Conservation (phyloP, 2,329 filamentous ascomycete species). For the Microascus cirrosus region DNA sequence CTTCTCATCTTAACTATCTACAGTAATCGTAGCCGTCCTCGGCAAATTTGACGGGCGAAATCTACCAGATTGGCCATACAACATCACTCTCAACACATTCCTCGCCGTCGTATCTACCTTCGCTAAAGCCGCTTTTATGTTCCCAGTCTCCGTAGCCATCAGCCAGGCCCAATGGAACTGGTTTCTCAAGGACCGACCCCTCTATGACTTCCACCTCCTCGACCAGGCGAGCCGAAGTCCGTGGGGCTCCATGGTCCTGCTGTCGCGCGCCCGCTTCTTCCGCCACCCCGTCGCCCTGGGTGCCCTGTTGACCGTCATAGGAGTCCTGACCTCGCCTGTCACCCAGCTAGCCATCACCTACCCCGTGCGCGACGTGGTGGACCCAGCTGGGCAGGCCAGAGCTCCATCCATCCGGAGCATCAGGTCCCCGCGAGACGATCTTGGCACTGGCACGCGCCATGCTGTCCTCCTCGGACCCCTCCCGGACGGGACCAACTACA, state of each 20-base stretch:
- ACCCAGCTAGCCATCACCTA: conserved; percentile 7
- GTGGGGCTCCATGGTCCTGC: conserved; percentile 5
- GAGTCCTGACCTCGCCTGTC: conserved; percentile 5
- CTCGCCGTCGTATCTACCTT: conserved; percentile 8
- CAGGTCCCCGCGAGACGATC: neutral
- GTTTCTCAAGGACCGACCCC: conserved; percentile 5
- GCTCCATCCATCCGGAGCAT: neutral
- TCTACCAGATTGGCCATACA: conserved; percentile 4
- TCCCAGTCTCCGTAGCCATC: conserved; percentile 7
- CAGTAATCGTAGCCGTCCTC: neutral
- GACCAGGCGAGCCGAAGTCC: conserved; percentile 8
- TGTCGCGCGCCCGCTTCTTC: conserved; percentile 1
- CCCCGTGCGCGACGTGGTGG: conserved; percentile 1
- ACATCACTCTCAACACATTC: conserved; percentile 9
- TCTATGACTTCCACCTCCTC: conserved; percentile 7
- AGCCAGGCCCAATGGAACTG: conserved; percentile 9
- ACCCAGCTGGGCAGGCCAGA: neutral
- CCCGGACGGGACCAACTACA: neutral
- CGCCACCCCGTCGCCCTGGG: conserved; percentile 3
- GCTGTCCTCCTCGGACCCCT: neutral
- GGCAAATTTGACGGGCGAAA: neutral
- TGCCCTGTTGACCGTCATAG: conserved; percentile 1
- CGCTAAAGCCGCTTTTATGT: conserved; percentile 7
- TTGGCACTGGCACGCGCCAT: neutral
- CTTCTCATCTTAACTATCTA: too few relatives aligned